These are phyloP conservation scores for Brettanomyces naardenensis DNA, from an alignment of 805 yeast species.

Conservation along the genomic window DNA sequence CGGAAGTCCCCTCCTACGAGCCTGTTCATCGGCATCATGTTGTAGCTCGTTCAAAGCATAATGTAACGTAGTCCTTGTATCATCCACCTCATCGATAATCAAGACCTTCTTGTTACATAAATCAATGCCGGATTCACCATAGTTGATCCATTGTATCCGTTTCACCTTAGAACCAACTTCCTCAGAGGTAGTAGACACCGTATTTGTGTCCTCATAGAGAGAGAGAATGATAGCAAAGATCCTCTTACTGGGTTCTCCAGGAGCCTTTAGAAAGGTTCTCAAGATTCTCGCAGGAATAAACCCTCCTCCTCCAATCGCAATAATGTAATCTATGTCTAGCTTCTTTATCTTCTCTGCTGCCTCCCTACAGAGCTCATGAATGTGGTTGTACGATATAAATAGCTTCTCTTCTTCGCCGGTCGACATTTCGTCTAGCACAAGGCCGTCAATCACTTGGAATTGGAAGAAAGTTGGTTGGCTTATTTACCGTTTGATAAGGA, in stretches of 20 bases:
- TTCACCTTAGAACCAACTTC: conserved; percentile 58
- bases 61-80: conserved; percentile 76
- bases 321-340: conserved; percentile 81
- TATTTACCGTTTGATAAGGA: too few species aligned
- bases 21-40: conserved; percentile 61
- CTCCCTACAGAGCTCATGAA: conserved; percentile 48
- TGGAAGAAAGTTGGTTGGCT: too few species aligned
- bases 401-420: conserved; percentile 34
- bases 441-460: too few species aligned
- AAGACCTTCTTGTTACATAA: conserved; percentile 63
- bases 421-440: too few species aligned
- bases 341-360: conserved; percentile 52
- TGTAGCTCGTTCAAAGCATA: conserved; percentile 70
- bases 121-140: conserved; percentile 51
- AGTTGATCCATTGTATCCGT: conserved; percentile 81
- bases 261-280: conserved; percentile 84
- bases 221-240: conserved; percentile 94
- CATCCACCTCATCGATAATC: conserved; percentile 81
- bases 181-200: conserved; percentile 51
- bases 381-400: conserved; percentile 75
- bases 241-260: conserved; percentile 81
- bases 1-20: conserved; percentile 41
- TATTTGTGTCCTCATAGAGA: conserved; percentile 73
- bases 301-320: conserved; percentile 88
- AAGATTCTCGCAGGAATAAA: conserved; percentile 95